A percentile compares a stretch with the other conserved stretches of the same genome.
Evolutionary conservation across 352 stramenopile genomes (phyloP).

Genomic region (Peronospora farinosa): DNA sequence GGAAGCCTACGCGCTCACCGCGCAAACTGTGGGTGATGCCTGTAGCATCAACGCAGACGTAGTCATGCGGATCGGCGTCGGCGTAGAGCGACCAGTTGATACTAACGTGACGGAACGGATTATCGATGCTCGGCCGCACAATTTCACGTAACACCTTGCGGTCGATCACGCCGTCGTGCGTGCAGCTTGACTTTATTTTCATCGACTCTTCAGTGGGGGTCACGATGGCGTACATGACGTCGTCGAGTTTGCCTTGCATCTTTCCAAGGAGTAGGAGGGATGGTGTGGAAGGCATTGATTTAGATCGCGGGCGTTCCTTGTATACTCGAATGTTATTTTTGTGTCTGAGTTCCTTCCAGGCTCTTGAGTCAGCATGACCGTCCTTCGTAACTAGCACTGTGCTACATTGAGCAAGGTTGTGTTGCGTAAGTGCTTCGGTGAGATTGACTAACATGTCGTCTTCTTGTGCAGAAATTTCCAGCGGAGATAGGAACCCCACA

Average conservation of each 20-base stretch:
- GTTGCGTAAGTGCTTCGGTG: slow-evolving; percentile 19
- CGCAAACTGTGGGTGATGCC: slow-evolving; percentile 17
- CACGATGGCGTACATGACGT: slow-evolving; percentile 30
- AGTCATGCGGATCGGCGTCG: slow-evolving; percentile 32
- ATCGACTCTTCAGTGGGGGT: slow-evolving; percentile 26
- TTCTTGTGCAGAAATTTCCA: slow-evolving; percentile 15
- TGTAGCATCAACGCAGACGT: slow-evolving; percentile 39
- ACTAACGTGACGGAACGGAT: slow-evolving; percentile 35
- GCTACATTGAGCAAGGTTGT: slow-evolving; percentile 27
- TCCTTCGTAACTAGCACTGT: slow-evolving; percentile 18
- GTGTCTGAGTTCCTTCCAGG: slow-evolving; percentile 25
- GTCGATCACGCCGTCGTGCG: slow-evolving; percentile 32
- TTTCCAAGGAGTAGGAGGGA: slow-evolving; percentile 25
- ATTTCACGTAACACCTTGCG: slow-evolving; percentile 21
- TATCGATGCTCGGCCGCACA: slow-evolving; percentile 14
- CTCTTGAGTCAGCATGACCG: slow-evolving; percentile 15
- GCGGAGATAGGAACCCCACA: slow-evolving; percentile 3
- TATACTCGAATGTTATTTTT: slow-evolving; percentile 24
- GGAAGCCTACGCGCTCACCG: slow-evolving; percentile 35
- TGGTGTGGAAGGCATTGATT: slow-evolving; percentile 9
- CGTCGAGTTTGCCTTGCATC: slow-evolving; percentile 16
- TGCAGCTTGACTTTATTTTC: slow-evolving; percentile 34
- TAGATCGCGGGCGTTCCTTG: slow-evolving; percentile 15
- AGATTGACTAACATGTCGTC: slow-evolving; percentile 20
- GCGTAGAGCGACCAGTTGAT: slow-evolving; percentile 36